Conservation (phyloP, 805 yeast species). For the Candida ulmi region DNA sequence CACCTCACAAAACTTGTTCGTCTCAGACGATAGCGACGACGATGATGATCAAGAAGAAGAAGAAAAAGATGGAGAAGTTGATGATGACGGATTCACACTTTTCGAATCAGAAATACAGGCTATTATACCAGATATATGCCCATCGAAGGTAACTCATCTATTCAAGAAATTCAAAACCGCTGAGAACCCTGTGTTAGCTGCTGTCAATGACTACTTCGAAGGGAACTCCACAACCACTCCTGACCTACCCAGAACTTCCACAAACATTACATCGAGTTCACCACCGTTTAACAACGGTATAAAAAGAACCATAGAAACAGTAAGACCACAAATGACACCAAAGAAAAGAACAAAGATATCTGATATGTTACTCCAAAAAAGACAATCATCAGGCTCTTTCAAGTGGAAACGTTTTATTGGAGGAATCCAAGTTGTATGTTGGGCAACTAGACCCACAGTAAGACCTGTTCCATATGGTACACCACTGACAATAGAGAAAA, state of each 20-base stretch:
- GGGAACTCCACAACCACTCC: background rate
- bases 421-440: slow-evolving; percentile 51
- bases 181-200: slow-evolving; percentile 28
- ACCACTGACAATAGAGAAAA: slow-evolving; percentile 32
- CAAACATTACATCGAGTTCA: background rate
- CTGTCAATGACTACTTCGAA: slow-evolving; percentile 38
- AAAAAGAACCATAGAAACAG: background rate
- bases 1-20: background rate
- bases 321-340: background rate
- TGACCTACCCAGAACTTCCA: background rate
- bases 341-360: background rate
- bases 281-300: background rate
- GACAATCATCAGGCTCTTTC: slow-evolving; percentile 11
- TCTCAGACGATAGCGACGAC: slow-evolving; percentile 1
- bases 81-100: slow-evolving; percentile 16
- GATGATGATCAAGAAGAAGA: too few relatives aligned
- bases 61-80: background rate
- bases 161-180: slow-evolving; percentile 23
- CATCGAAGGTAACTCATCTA: slow-evolving; percentile 16
- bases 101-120: slow-evolving; percentile 29
- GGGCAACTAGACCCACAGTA: slow-evolving; percentile 66
- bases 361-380: background rate
- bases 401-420: slow-evolving; percentile 52
- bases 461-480: slow-evolving; percentile 42
- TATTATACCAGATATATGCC: slow-evolving; percentile 29